These are phyloP conservation scores for Sporisorium graminicola DNA, from an alignment of 1,284 basidiomycete genomes.

Conservation along the genomic window DNA sequence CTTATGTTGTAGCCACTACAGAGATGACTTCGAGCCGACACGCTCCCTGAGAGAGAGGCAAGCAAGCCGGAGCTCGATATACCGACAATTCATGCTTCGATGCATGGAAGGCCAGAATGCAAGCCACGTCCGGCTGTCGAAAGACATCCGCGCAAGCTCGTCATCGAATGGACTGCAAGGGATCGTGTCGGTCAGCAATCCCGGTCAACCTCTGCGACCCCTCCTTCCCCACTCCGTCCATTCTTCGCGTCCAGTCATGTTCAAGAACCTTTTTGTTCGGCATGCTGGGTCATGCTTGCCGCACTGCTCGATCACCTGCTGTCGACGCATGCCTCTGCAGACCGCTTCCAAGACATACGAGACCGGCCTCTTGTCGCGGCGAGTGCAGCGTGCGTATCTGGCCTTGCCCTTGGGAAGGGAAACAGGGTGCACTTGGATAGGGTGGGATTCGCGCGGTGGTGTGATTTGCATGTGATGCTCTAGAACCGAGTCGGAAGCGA, in stretches of 20 bases:
- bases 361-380: too few species aligned
- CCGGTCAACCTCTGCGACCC: too few species aligned
- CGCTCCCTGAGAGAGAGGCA: too few species aligned
- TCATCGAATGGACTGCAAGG: background rate
- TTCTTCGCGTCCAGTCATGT: too few species aligned
- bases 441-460: too few species aligned
- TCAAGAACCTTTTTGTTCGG: background rate
- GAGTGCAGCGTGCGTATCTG: too few species aligned
- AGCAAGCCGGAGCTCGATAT: too few species aligned
- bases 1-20: too few species aligned
- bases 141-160: background rate
- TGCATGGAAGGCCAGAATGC: background rate
- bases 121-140: background rate
- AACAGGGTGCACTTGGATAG: background rate
- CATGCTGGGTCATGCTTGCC: background rate
- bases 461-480: constrained; percentile 4
- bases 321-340: background rate
- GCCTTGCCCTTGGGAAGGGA: too few species aligned
- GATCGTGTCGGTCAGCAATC: background rate
- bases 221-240: background rate
- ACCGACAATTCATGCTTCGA: background rate
- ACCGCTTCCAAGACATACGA: background rate
- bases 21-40: too few species aligned
- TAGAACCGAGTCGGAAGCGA: background rate
- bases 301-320: background rate